Conservation (phyloP, 805 yeast genomes). For the Dipodascus albidus region DNA sequence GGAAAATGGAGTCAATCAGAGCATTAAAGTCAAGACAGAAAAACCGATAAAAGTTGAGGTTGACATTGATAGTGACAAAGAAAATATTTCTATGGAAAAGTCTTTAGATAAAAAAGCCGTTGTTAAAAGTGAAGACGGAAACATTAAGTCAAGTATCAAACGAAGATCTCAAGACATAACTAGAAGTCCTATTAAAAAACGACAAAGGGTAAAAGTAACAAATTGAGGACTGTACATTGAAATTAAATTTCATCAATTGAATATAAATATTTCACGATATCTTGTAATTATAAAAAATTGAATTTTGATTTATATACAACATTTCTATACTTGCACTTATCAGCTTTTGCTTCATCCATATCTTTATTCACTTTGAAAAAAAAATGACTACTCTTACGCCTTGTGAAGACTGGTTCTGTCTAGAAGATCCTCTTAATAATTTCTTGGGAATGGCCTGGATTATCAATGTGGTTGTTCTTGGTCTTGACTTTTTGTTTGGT, state of each 20-base stretch:
- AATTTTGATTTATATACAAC: too few species aligned
- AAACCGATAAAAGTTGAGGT: background rate
- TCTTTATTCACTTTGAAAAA: background rate
- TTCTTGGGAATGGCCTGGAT: background rate
- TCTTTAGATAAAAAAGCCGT: background rate
- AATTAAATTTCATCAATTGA: background rate
- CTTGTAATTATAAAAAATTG: too few species aligned
- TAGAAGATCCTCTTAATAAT: background rate
- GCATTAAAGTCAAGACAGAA: background rate
- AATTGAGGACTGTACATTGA: too few species aligned
- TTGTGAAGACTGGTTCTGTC: background rate
- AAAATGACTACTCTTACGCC: background rate
- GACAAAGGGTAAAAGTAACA: background rate
- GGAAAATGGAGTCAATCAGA: slow-evolving; percentile 50
- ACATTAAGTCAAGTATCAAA: background rate
- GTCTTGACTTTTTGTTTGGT: background rate
- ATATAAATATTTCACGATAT: background rate
- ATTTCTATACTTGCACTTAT: too few species aligned
- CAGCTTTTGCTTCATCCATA: background rate
- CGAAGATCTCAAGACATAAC: background rate
- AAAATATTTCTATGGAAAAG: background rate
- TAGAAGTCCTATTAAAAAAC: background rate
- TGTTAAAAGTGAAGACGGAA: too few species aligned
- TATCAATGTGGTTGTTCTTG: background rate
- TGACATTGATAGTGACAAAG: background rate